Base-by-base conservation (phyloP, 352 stramenopile genomes). In the Pythium oligandrum region DNA sequence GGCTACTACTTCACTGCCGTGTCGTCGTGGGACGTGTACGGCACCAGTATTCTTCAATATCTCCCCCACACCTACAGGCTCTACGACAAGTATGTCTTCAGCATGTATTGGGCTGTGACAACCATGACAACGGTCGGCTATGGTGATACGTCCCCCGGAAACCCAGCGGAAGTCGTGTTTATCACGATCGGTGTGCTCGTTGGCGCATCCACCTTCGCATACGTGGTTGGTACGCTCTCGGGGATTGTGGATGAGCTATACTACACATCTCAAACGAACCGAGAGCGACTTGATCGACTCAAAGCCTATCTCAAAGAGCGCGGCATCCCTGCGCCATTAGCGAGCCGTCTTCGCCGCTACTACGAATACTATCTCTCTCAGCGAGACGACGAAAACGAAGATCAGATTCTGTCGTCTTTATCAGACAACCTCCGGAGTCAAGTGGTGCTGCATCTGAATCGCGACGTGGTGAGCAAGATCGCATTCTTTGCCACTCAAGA, bases 101-200 rank as follows among this genome's bases (percentile, higher is more conserved):
- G 72, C 30, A 49, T 93, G 6, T 93, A 90, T 55, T 93, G 83
- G 83, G 68, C 83, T 2, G 57, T 83, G 31, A 88, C 79, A 11
- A 93, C 81, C 1, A 87, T 93, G 72, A 90, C 83, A 12, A 93
- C 83, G 0, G 74, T 86, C 30, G 83, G 83, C 0, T 93, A 91
- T 47, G 83, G 83, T 3, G 83, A 93, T 51, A 71, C 75, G 2
- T 59, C 74, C n/a, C 76, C 78, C 0, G 53, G 68, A 3, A 93
- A 82, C 31, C 62, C 78, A 3, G 56, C 55, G 7, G 81, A 93
- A 48, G 71, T 89, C 32, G 59, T 56, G 3, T 90, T 75, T 44
- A 68, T 88, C 8, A 73, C 63, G 2, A 6, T 75, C 7, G 78
- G 76, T 4, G 73, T 88, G 26, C 43, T 90, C 7, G 58, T 90